Evolutionary conservation across 192 early-diverging fungal genomes (phyloP).

Genomic region (Diversispora epigaea): DNA sequence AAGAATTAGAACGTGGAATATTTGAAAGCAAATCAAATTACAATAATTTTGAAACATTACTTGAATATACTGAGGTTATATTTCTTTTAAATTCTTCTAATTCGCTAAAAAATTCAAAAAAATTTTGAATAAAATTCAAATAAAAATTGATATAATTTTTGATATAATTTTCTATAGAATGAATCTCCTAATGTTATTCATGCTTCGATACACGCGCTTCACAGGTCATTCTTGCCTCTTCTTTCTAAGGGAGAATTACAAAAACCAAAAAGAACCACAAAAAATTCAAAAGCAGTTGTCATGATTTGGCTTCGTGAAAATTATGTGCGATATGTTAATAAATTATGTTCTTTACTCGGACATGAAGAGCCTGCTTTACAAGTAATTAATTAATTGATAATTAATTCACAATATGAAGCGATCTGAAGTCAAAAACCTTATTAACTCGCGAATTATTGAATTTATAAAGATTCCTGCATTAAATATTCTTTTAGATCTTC

Average conservation of each 20-base stretch:
- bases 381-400: slow-evolving; percentile 33
- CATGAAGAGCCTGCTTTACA: slow-evolving; percentile 73
- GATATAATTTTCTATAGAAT: neutral
- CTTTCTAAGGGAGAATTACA: slow-evolving; percentile 49
- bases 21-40: too few species aligned
- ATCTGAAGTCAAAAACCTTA: too few species aligned
- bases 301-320: slow-evolving; percentile 76
- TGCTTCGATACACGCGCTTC: slow-evolving; percentile 69
- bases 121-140: too few species aligned
- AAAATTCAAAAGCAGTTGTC: slow-evolving; percentile 58
- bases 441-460: neutral
- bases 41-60: too few species aligned
- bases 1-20: too few species aligned
- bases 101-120: too few species aligned
- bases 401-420: neutral
- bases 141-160: too few species aligned
- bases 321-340: slow-evolving; percentile 65
- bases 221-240: slow-evolving; percentile 64
- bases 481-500: slow-evolving; percentile 67
- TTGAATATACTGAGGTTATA: too few species aligned
- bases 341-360: slow-evolving; percentile 52
- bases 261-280: slow-evolving; percentile 41
- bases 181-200: slow-evolving; percentile 57
- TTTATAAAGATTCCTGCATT: slow-evolving; percentile 58
- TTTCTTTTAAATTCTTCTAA: too few species aligned